Evolutionary conservation across 352 stramenopile genomes (phyloP), one percentile per base, ranked within the genome.

Genomic region (Achlya hypogyna): DNA sequence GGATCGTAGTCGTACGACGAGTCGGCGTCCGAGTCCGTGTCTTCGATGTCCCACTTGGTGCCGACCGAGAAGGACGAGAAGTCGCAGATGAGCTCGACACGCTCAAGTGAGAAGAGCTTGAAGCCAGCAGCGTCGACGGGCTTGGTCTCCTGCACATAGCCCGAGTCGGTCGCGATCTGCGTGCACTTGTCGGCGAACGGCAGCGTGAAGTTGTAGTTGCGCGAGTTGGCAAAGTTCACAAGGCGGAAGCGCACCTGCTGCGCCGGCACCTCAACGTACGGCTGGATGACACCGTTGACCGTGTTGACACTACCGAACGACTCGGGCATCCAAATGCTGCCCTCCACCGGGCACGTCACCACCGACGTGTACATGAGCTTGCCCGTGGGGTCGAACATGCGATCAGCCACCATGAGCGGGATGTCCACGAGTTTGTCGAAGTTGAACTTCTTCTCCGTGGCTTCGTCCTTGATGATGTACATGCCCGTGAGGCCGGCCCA

Each of bases 131-230:
- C 20, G 3, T 32, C 35, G 27, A 75, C 51, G n/a, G 54, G 62
- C 59, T 74, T 56, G 4, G 75, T 56, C 10, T 70, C 71, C 31
- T 82, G 59, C 2, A 90, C 78, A 52, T 82, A 88, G 22, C 82
- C 82, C 31, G 75, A 82, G 69, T 90, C 82, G n/a, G 70, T 84
- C 10, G 77, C 79, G 51, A 90, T 84, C 4, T 82, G 27, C n/a
- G 72, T 69, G 65, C 82, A 87, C 71, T 84, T 79, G 67, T 74
- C 65, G 0, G 76, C 73, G 69, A 90, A 90, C 10, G 82, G 79
- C 18, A 90, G 74, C 10, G 77, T 81, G 27, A 90, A 74, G 67
- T 90, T 90, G 75, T 90, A 90, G 72, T 88, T 73, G 43, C 82
- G 78, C 43, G 82, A 68, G 69, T 90, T 90, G 60, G 82, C 78